These are phyloP conservation scores for Evansstolkia leycettana DNA, from an alignment of 495 filamentous ascomycete genomes.

Conservation along the genomic window DNA sequence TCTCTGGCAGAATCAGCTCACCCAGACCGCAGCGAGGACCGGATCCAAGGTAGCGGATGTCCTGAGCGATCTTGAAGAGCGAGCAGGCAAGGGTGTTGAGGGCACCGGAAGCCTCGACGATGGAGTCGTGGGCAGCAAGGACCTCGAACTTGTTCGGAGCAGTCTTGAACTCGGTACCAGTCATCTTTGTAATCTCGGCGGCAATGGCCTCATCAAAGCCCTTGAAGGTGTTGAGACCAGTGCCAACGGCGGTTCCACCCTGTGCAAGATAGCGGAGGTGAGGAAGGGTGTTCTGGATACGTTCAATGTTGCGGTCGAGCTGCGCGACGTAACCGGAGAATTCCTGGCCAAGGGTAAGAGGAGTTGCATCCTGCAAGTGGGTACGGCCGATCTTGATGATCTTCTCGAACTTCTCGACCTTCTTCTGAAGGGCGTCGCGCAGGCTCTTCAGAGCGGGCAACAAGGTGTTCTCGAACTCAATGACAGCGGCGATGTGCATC, in stretches of 20 bases:
- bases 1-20: slow-evolving; percentile 86
- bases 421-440: slow-evolving; percentile 69
- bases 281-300: slow-evolving; percentile 70
- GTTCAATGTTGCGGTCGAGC: slow-evolving; percentile 78
- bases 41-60: slow-evolving; percentile 92
- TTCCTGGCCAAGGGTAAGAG: slow-evolving; percentile 90
- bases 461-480: slow-evolving; percentile 80
- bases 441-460: slow-evolving; percentile 73
- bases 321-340: slow-evolving; percentile 97
- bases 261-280: slow-evolving; percentile 81
- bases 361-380: slow-evolving; percentile 95
- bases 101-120: slow-evolving; percentile 85
- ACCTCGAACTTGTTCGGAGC: slow-evolving; percentile 99
- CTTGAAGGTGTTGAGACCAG: slow-evolving; percentile 92
- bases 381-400: slow-evolving; percentile 99
- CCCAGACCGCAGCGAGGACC: slow-evolving; percentile 92
- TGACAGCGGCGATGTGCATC: slow-evolving; percentile 96
- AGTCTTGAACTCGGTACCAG: slow-evolving; percentile 85
- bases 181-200: slow-evolving; percentile 79
- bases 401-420: slow-evolving; percentile 77
- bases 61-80: slow-evolving; percentile 96
- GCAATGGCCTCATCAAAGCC: slow-evolving; percentile 93
- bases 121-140: slow-evolving; percentile 91
- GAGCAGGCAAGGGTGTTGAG: slow-evolving; percentile 89
- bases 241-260: slow-evolving; percentile 94